These are phyloP conservation scores for Rhynchospora breviuscula DNA, from an alignment of 176 grass and related monocot genomes.

Conservation along the genomic window DNA sequence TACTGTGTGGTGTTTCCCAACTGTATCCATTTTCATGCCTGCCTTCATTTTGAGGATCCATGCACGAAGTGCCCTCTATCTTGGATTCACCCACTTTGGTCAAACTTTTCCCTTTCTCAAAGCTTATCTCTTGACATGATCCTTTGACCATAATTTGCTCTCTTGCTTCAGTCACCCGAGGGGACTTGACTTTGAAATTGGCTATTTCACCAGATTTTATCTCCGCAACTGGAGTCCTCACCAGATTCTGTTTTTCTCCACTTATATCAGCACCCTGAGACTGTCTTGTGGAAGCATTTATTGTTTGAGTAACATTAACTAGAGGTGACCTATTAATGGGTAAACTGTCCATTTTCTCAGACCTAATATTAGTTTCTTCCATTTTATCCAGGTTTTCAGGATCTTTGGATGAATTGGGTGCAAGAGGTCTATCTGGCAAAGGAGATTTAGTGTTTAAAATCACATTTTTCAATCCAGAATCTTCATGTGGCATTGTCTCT, in stretches of 20 bases:
- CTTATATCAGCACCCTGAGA: not conserved
- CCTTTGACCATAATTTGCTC: not conserved
- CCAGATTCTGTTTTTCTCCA: slow-evolving; percentile 3
- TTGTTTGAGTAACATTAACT: not conserved
- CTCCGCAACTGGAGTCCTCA: not conserved
- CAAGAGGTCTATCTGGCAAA: not conserved
- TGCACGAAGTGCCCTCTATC: not conserved
- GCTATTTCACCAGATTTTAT: not conserved
- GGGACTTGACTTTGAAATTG: not conserved
- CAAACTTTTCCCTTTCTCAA: not conserved
- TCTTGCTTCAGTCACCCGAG: not conserved
- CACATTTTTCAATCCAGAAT: not conserved
- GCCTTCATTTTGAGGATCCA: slow-evolving; percentile 7
- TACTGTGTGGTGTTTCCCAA: not conserved
- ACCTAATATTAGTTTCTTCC: not conserved
- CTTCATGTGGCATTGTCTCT: not conserved
- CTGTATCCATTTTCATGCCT: not conserved
- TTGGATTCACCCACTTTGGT: slow-evolving; percentile 4
- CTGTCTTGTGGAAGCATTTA: not conserved
- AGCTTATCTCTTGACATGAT: not conserved
- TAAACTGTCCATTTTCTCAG: slow-evolving; percentile 1
- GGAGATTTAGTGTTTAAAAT: not conserved
- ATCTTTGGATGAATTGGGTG: not conserved
- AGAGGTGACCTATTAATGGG: slow-evolving; percentile 11
- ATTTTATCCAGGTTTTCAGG: slow-evolving; percentile 5